These are phyloP conservation scores for Cercophora sp. DNA, from an alignment of 495 filamentous ascomycete genomes.

Conservation along the genomic window DNA sequence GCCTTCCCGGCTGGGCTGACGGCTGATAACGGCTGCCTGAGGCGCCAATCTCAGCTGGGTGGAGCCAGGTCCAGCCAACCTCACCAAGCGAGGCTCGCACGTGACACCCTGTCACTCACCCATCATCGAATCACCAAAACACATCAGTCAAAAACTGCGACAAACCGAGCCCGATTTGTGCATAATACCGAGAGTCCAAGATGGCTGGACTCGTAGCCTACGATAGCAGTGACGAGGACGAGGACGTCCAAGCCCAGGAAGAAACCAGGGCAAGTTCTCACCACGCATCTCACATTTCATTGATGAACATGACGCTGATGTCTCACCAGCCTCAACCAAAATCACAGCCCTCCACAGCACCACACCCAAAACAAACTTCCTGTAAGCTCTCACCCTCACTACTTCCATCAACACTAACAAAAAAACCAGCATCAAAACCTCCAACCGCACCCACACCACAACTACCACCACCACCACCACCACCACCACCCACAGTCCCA, in stretches of 20 bases:
- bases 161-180: no score
- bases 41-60: conserved; percentile 8
- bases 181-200: background rate
- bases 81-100: conserved; percentile 20
- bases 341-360: background rate
- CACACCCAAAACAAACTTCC: background rate
- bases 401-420: background rate
- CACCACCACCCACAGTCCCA: conserved; percentile 1
- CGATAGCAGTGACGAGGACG: conserved; percentile 76
- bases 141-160: background rate
- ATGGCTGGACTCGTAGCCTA: conserved; percentile 74
- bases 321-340: background rate
- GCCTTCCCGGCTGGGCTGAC: conserved; percentile 23
- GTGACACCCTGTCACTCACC: conserved; percentile 33
- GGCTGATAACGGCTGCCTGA: conserved; percentile 12
- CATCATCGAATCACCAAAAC: no score
- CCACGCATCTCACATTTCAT: no score
- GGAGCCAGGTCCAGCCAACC: background rate
- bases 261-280: no score
- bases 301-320: background rate
- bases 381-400: background rate
- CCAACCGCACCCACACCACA: background rate
- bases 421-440: background rate
- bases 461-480: background rate
- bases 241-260: conserved; percentile 33